A percentile compares a stretch with the other conserved stretches of the same genome.
These are phyloP conservation scores for Trametes polyzona DNA, from an alignment of 1,284 basidiomycete genomes.

Conservation along the genomic window DNA sequence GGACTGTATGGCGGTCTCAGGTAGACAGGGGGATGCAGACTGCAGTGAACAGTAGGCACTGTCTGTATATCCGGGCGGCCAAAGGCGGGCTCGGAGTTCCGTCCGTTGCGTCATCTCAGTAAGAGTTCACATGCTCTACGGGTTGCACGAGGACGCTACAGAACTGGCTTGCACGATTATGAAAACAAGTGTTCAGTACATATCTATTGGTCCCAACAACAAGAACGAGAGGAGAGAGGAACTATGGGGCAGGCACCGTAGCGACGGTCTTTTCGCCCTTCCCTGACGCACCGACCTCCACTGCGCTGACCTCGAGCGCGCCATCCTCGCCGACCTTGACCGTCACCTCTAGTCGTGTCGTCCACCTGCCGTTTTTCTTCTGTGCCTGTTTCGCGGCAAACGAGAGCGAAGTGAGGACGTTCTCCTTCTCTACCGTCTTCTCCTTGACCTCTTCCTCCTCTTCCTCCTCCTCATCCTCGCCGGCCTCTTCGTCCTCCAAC, in stretches of 20 bases:
- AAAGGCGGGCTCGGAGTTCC: too few species aligned
- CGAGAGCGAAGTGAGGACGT: conserved; percentile 57
- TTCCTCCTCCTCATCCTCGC: conserved; percentile 54
- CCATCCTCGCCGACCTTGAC: conserved; percentile 61
- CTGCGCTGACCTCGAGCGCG: conserved; percentile 50
- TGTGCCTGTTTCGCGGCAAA: conserved; percentile 54
- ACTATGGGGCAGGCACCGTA: conserved; percentile 27
- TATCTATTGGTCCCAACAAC: conserved; percentile 6
- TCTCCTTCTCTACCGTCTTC: conserved; percentile 66
- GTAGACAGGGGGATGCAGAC: neutral
- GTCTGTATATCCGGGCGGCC: too few species aligned
- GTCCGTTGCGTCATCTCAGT: conserved; percentile 1
- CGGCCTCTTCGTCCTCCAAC: conserved; percentile 54
- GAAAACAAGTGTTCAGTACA: conserved; percentile 1
- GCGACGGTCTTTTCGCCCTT: conserved; percentile 35
- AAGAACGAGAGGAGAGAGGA: neutral
- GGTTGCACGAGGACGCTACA: neutral
- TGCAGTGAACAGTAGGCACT: neutral
- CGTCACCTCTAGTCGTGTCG: conserved; percentile 65
- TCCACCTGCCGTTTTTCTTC: conserved; percentile 52
- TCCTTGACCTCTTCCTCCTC: conserved; percentile 66
- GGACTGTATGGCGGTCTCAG: neutral
- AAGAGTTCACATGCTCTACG: neutral
- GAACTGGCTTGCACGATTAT: neutral
- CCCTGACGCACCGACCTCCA: conserved; percentile 49